Base-by-base conservation (phyloP, 495 filamentous ascomycete genomes). In the Aspergillus ellipticus region DNA sequence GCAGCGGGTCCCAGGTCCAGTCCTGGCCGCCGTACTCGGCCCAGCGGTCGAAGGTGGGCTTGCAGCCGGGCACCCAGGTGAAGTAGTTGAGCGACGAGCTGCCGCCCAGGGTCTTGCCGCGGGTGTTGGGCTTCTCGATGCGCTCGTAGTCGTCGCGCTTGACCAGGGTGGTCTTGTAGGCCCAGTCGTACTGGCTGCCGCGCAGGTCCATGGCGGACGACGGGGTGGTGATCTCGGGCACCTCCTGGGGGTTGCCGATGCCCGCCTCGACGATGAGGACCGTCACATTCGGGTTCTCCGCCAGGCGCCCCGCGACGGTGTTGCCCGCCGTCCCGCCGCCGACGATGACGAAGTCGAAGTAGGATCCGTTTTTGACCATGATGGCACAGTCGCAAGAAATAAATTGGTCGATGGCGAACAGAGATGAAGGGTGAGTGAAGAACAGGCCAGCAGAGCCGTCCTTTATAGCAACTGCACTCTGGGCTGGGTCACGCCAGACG, bases 111-210 rank as follows among this genome's bases (percentile, higher is more conserved):
- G 72, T 70, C 53, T 79, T 81, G 8, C 82, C 82, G 15, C 80
- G 75, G 17, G 78, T 78, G 55, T 84, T 84, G 33, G 80, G 82
- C 69, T 85, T 85, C 64, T 85, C 83, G 31, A 85, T 62, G 6
- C 83, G 80, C 50, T 77, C 77, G 61, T 85, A 85, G 53, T 85
- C 83, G 15, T 77, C 75, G 6, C 82, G 75, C 51, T 83, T 76
- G 67, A 86, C 76, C 74, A 86, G 79, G 24, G 80, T 84, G 0
- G 81, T 81, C 70, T 87, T 84, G 72, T 84, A 85, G 1, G 66
- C 72, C 83, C 82, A 87, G 68, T 87, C 83, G 58, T 80, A 71
- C 54, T 79, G 62, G 57, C 71, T 75, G n/a, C 64, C 67, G 0
- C 74, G 71, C 0, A 79, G 66, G 0, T 68, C 64, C 37, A 80